These are phyloP conservation scores for Vitis cinerea DNA, from an alignment of 164 flowering plant genomes.

Conservation along the genomic window DNA sequence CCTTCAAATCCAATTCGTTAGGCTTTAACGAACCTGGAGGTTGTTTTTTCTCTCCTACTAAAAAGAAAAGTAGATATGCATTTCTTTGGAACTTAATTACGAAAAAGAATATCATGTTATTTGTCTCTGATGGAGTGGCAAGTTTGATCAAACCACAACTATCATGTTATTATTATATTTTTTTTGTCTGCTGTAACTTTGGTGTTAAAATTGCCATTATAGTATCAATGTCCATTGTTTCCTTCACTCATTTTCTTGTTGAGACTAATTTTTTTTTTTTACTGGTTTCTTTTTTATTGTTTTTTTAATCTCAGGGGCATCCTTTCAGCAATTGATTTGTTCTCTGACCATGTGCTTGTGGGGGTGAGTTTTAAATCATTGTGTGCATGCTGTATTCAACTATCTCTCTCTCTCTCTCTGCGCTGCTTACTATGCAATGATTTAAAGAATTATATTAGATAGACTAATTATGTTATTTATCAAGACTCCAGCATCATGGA, in stretches of 20 bases:
- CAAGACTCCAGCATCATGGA: background rate
- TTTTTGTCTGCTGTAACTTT: background rate
- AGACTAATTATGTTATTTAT: background rate
- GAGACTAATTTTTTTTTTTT: background rate
- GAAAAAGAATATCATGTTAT: no score
- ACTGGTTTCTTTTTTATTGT: background rate
- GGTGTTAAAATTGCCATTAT: background rate
- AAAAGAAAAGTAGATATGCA: no score
- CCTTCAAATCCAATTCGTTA: no score
- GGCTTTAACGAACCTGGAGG: no score
- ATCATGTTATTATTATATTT: no score
- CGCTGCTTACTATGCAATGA: background rate
- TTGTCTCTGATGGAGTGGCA: no score
- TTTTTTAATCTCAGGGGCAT: conserved; percentile 63
- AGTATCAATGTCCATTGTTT: background rate
- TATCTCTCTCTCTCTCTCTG: no score
- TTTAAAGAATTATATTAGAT: background rate
- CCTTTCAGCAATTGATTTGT: conserved; percentile 84
- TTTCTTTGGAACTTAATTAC: no score
- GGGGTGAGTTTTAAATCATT: conserved; percentile 72
- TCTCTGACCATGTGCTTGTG: conserved; percentile 63
- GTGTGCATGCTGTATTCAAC: background rate
- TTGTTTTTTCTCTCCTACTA: no score
- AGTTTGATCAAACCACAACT: no score
- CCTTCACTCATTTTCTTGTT: background rate